A percentile compares a stretch with the other conserved stretches of the same genome.
These are phyloP conservation scores for Rhodotorula sp. DNA, from an alignment of 1,284 basidiomycete genomes.

Conservation along the genomic window DNA sequence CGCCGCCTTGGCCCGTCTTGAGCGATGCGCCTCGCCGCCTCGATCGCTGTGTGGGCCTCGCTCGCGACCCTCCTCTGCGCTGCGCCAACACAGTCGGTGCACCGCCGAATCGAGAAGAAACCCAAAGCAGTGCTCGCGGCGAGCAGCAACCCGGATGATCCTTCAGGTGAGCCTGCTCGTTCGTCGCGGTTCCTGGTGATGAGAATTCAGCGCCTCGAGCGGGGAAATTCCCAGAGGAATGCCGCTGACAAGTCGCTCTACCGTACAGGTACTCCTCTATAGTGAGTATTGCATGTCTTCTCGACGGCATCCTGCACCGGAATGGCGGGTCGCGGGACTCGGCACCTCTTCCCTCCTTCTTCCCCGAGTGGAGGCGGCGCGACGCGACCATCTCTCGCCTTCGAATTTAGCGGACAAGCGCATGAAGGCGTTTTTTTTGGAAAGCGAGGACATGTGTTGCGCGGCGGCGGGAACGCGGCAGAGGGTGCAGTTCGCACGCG, in stretches of 20 bases:
- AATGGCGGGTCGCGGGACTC: too few species aligned
- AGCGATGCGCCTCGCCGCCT: neutral
- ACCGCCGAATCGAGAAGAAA: neutral
- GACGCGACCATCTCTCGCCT: neutral
- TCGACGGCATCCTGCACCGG: too few species aligned
- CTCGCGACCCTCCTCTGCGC: neutral
- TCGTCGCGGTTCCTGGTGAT: neutral
- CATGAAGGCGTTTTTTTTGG: neutral
- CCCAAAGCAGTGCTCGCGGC: neutral
- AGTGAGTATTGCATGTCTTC: constrained; percentile 10
- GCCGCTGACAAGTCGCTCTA: too few species aligned
- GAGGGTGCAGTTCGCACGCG: too few species aligned
- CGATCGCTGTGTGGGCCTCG: neutral
- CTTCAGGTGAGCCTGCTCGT: constrained; percentile 11
- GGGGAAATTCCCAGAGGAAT: neutral
- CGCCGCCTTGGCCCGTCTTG: neutral
- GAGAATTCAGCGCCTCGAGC: neutral
- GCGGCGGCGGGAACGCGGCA: too few species aligned
- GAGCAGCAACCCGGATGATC: constrained; percentile 25
- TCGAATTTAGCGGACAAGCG: neutral
- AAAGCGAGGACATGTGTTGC: neutral
- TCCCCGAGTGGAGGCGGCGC: neutral
- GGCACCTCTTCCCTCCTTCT: too few species aligned
- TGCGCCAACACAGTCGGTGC: neutral
- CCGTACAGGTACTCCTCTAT: constrained; percentile 19